These are phyloP conservation scores for Alternaria atra DNA, from an alignment of 2,329 filamentous ascomycete species.

Conservation along the genomic window DNA sequence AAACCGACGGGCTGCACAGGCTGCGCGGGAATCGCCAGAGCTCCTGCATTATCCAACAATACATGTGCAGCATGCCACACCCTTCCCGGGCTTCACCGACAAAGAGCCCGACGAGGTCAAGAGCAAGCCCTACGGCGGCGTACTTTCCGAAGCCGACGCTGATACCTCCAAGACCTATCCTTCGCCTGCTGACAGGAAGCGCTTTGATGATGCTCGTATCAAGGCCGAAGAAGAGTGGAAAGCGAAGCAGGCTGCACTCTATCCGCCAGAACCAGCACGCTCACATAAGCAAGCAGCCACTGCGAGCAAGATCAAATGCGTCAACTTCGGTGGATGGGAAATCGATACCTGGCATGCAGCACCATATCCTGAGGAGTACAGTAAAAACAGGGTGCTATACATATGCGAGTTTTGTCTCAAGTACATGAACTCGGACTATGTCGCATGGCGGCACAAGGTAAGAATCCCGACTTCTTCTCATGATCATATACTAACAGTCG, in stretches of 20 bases:
- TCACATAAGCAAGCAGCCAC: conserved; percentile 76
- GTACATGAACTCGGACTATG: conserved; percentile 99
- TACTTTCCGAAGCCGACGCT: conserved; percentile 86
- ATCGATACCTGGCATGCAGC: conserved; percentile 99
- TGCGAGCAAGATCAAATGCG: conserved; percentile 96
- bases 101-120: conserved; percentile 89
- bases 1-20: conserved; percentile 58
- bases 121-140: conserved; percentile 94
- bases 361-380: conserved; percentile 98
- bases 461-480: neutral
- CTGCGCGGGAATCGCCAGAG: conserved; percentile 51
- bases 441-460: conserved; percentile 93
- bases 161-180: conserved; percentile 92
- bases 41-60: conserved; percentile 66
- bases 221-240: conserved; percentile 94
- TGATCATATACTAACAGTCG: conserved; percentile 29
- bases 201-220: conserved; percentile 88
- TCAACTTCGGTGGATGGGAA: conserved; percentile 96
- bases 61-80: conserved; percentile 74
- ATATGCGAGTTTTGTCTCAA: conserved; percentile 99
- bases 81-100: conserved; percentile 88
- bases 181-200: conserved; percentile 77
- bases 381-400: conserved; percentile 93
- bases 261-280: conserved; percentile 67
- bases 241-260: conserved; percentile 70